A percentile compares a stretch with the other conserved stretches of the same genome.
phyloP scores from a whole-genome alignment of 1,284 basidiomycete genomes.

The Malassezia caprae region DNA sequence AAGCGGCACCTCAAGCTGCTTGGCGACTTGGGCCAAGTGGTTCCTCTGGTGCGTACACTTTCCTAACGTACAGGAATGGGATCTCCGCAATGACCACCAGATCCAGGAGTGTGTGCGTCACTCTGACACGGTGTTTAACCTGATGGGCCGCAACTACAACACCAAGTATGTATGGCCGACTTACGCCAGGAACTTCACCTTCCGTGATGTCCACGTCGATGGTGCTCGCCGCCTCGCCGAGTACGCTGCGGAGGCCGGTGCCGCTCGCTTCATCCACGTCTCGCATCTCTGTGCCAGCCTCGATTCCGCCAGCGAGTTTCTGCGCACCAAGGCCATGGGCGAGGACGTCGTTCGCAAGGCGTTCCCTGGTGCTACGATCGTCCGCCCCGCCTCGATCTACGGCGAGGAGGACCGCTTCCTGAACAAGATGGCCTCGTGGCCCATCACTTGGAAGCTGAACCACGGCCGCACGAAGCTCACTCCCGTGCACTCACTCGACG shows the following conservation, averaged over 20 bases:
- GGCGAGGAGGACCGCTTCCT: slow-evolving; percentile 90
- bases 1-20: slow-evolving; percentile 80
- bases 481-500: slow-evolving; percentile 86
- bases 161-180: slow-evolving; percentile 59
- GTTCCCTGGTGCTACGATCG: slow-evolving; percentile 80
- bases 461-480: slow-evolving; percentile 72
- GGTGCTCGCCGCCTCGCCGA: slow-evolving; percentile 63
- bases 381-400: slow-evolving; percentile 74
- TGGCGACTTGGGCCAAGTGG: slow-evolving; percentile 94
- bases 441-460: slow-evolving; percentile 92
- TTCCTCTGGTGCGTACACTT: slow-evolving; percentile 57
- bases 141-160: slow-evolving; percentile 77
- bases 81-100: slow-evolving; percentile 72
- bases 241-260: slow-evolving; percentile 66
- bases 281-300: slow-evolving; percentile 86
- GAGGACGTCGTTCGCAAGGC: slow-evolving; percentile 75
- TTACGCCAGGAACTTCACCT: slow-evolving; percentile 65
- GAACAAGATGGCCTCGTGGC: slow-evolving; percentile 66
- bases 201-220: slow-evolving; percentile 64
- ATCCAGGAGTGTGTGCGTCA: slow-evolving; percentile 88
- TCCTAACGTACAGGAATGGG: slow-evolving; percentile 61
- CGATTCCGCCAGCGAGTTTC: slow-evolving; percentile 70
- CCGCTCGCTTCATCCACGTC: slow-evolving; percentile 80
- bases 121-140: slow-evolving; percentile 94
- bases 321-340: slow-evolving; percentile 79